A percentile compares a stretch with the other conserved stretches of the same genome.
These are phyloP conservation scores for Taphrina betulina DNA, from an alignment of 1,139 yeast genomes.

Conservation along the genomic window DNA sequence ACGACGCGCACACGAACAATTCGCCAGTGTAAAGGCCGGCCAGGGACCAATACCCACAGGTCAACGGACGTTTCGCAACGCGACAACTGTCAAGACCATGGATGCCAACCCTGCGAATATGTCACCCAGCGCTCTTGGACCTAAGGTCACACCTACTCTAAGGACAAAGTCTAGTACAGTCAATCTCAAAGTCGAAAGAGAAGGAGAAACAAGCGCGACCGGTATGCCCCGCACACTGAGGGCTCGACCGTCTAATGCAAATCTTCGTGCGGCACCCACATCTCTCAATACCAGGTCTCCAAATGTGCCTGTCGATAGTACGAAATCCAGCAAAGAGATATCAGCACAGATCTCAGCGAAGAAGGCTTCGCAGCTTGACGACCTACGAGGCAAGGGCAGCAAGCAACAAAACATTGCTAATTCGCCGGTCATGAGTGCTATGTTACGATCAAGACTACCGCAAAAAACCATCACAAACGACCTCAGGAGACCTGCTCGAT, in stretches of 20 bases:
- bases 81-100: too few relatives aligned
- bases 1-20: slow-evolving; percentile 18
- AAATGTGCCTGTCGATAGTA: neutral
- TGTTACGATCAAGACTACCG: slow-evolving; percentile 7
- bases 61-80: neutral
- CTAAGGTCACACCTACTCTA: neutral
- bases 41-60: neutral
- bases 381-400: too few relatives aligned
- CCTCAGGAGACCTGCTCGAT: too few relatives aligned
- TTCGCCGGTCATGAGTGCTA: slow-evolving; percentile 26
- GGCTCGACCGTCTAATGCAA: neutral
- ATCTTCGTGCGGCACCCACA: neutral
- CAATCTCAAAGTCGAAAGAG: neutral
- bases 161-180: neutral
- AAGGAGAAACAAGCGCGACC: neutral
- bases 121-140: neutral
- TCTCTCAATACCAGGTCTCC: neutral
- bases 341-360: neutral
- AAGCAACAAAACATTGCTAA: slow-evolving; percentile 2
- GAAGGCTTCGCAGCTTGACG: neutral
- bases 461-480: neutral
- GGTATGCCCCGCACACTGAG: neutral
- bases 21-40: slow-evolving; percentile 5
- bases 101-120: neutral
- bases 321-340: neutral